Evolutionary conservation across 1,284 basidiomycete genomes (phyloP), one percentile per base, ranked within the genome.

Genomic region (Coniophora puteana): DNA sequence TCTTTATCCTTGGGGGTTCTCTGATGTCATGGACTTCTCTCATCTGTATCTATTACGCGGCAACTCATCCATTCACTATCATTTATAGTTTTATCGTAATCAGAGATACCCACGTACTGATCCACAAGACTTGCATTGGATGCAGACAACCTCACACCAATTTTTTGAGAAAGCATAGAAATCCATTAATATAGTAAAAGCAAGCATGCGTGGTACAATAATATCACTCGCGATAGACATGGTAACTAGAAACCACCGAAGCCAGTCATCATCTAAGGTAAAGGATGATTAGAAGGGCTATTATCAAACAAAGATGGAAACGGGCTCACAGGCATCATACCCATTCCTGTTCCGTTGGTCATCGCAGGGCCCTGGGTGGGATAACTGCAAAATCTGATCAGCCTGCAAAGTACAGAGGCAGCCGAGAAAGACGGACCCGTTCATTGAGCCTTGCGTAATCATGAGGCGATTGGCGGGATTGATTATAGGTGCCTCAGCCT

Each of bases 401-500:
- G 34, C 22, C 40, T 26, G 32, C 30, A 5, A 44, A 36, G 18
- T 11, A 22, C 11, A 8, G 14, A 17, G 11, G 33, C 17, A 16
- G 7, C 29, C 21, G 26, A 33, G 21, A 30, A 30, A 34, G 16
- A 54, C 57, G 40, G 50, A 80, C 76, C 83, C 84, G 52, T 88
- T 86, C n/a, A n/a, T n/a, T n/a, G n/a, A n/a, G 46, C 74, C 75
- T 51, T 73, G 69, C 16, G 86, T 89, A 40, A 89, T 66, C 51
- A 87, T 67, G 20, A 83, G 59, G 38, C 73, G 72, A 47, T 63
- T 72, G 29, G 76, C 80, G 45, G 89, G 89, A 61, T 87, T 86
- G 61, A 91, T 89, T 49, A 91, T 89, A 8, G 86, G 86, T 40
- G 79, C 80, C 40, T 89, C 83, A 4, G 85, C 77, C 56, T 90